Conservation (phyloP, 768 basidiomycete genomes). For the Tylopilus subfusipes region DNA sequence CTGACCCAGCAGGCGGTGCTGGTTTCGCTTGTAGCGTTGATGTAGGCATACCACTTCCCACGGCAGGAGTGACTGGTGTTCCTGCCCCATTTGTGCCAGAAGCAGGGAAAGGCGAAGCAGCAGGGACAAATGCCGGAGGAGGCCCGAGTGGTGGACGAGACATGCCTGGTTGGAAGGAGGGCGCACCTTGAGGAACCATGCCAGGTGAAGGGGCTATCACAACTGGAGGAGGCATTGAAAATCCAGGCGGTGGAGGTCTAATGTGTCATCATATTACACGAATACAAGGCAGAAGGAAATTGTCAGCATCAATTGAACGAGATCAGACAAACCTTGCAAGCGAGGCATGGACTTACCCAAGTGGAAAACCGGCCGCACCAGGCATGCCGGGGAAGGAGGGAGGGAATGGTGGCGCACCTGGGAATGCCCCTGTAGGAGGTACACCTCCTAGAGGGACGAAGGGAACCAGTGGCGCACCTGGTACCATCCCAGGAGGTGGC, state of each 20-base stretch:
- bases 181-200: constrained; percentile 36
- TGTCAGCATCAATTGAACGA: constrained; percentile 19
- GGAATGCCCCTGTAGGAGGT: constrained; percentile 38
- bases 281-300: constrained; percentile 9
- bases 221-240: constrained; percentile 47
- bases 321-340: constrained; percentile 13
- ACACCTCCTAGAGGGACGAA: constrained; percentile 36
- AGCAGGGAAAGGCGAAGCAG: constrained; percentile 30
- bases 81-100: constrained; percentile 22
- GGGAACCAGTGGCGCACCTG: constrained; percentile 44
- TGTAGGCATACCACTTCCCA: constrained; percentile 28
- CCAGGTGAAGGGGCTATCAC: constrained; percentile 32
- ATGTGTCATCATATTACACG: constrained; percentile 9
- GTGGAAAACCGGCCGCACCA: constrained; percentile 50
- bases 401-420: constrained; percentile 36
- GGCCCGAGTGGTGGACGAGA: constrained; percentile 32
- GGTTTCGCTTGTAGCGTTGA: constrained; percentile 3
- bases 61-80: constrained; percentile 12
- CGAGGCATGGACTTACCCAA: constrained; percentile 43
- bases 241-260: constrained; percentile 53
- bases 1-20: constrained; percentile 20
- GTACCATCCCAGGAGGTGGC: constrained; percentile 39
- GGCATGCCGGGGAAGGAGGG: constrained; percentile 44
- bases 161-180: constrained; percentile 38
- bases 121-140: constrained; percentile 37